A percentile compares a stretch with the other conserved stretches of the same genome.
Evolutionary conservation across 2,329 filamentous ascomycete genomes (phyloP).

Genomic region (Cercospora janseana): DNA sequence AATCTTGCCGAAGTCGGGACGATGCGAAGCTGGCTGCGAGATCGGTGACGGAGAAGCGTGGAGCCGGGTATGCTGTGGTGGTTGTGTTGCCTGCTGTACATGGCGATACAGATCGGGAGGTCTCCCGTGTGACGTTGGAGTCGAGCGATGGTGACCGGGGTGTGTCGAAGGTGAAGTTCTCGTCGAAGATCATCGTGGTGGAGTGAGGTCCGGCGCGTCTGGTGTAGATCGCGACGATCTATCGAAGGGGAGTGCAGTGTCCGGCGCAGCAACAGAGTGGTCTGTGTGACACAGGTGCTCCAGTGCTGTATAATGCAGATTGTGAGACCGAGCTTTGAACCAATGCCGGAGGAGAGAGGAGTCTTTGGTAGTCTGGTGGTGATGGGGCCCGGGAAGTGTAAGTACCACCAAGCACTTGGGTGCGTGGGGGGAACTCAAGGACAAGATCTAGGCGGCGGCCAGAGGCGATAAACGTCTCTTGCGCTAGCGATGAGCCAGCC

Average conservation of each 20-base stretch:
- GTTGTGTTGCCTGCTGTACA: conserved; percentile 29
- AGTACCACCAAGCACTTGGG: conserved; percentile 3
- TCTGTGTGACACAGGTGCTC: background rate
- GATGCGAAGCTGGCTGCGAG: conserved; percentile 33
- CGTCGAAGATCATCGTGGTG: conserved; percentile 10
- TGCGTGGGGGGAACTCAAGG: background rate
- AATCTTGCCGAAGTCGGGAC: conserved; percentile 30
- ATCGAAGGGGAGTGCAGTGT: background rate
- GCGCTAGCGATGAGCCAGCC: no score
- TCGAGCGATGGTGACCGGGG: conserved; percentile 30
- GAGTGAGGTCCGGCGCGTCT: background rate
- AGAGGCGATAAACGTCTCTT: no score
- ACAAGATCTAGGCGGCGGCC: conserved; percentile 5
- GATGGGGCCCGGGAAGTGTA: background rate
- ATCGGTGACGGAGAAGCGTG: conserved; percentile 35
- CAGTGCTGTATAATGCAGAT: background rate
- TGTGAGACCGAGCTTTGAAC: background rate
- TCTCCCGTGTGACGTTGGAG: conserved; percentile 29
- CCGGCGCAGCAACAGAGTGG: background rate
- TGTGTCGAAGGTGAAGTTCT: conserved; percentile 35
- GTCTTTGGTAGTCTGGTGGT: background rate
- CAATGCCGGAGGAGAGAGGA: background rate
- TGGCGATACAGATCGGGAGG: conserved; percentile 37
- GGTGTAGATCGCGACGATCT: background rate
- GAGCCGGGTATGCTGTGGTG: conserved; percentile 26